phyloP scores from a whole-genome alignment of 495 filamentous ascomycete genomes.

The Thermothielavioides terrestris region DNA sequence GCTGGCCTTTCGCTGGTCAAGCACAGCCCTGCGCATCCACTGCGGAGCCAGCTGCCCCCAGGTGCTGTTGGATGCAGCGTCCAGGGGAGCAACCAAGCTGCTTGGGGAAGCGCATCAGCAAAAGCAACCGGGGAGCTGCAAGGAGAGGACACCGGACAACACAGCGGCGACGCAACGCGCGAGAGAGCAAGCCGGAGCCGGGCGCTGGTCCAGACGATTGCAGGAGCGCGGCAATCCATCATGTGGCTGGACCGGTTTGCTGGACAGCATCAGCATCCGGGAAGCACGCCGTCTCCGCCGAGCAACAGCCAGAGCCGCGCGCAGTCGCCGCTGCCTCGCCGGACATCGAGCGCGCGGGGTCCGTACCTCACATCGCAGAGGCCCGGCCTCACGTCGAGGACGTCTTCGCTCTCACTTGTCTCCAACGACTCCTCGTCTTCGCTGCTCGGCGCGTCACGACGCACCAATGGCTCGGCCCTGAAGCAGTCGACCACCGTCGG shows the following conservation, averaged over 20 bases:
- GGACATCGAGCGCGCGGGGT: conserved; percentile 50
- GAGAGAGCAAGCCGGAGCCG: neutral
- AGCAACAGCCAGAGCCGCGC: conserved; percentile 47
- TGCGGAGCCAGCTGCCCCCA: conserved; percentile 4
- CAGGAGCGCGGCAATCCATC: conserved; percentile 12
- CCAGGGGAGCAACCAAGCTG: neutral
- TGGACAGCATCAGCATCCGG: conserved; percentile 61
- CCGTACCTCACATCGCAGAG: conserved; percentile 47
- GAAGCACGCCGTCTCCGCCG: conserved; percentile 44
- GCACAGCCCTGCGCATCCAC: neutral
- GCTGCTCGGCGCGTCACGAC: conserved; percentile 51
- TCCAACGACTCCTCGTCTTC: conserved; percentile 68
- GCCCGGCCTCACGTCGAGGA: conserved; percentile 52
- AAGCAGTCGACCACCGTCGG: conserved; percentile 48
- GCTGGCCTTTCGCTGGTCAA: neutral
- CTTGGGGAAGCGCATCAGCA: neutral
- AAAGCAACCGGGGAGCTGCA: too few relatives aligned
- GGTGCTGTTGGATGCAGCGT: neutral
- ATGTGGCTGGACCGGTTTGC: conserved; percentile 91
- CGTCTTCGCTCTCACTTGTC: conserved; percentile 54
- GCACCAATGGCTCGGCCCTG: conserved; percentile 57
- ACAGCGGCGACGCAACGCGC: neutral
- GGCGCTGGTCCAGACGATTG: neutral
- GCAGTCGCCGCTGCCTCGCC: conserved; percentile 56
- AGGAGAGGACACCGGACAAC: neutral